A percentile compares a stretch with the other conserved stretches of the same genome.
These are phyloP conservation scores for Voacanga thouarsii DNA, from an alignment of 257 asterid species.

Conservation along the genomic window DNA sequence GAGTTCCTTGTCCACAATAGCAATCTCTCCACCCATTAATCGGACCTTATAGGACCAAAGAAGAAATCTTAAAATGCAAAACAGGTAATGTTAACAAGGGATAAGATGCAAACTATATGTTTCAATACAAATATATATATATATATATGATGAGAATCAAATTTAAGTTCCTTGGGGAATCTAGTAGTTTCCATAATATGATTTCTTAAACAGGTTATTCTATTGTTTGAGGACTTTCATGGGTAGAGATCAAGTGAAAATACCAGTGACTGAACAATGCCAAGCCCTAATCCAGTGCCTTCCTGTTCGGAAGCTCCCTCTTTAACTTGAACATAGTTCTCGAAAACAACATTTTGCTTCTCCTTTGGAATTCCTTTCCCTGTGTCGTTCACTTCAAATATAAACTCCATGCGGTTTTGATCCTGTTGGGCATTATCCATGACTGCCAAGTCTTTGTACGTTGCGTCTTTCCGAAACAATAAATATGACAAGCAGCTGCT, in stretches of 20 bases:
- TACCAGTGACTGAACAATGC: constrained; percentile 84
- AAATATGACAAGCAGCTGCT: constrained; percentile 33
- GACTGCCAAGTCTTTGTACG: constrained; percentile 23
- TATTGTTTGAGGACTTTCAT: background rate
- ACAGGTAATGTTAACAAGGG: background rate
- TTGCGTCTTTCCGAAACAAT: constrained; percentile 19
- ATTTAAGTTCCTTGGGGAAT: too few species aligned
- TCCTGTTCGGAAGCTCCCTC: constrained; percentile 44
- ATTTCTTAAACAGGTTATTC: too few species aligned
- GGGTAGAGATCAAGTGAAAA: background rate
- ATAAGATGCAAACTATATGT: background rate
- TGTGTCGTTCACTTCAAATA: constrained; percentile 78
- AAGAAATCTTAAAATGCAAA: background rate
- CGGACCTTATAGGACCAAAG: constrained; percentile 17
- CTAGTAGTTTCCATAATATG: too few species aligned
- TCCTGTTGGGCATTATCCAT: constrained; percentile 28
- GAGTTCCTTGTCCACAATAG: constrained; percentile 19
- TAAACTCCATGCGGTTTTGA: constrained; percentile 50
- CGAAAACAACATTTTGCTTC: constrained; percentile 57
- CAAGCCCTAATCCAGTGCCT: constrained; percentile 92
- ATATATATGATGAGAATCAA: background rate
- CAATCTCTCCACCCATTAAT: constrained; percentile 32
- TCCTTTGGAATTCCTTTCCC: constrained; percentile 85
- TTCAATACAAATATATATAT: background rate
- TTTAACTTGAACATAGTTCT: constrained; percentile 78